Conservation (phyloP, 805 yeast genomes). For the Starmerella sp. region DNA sequence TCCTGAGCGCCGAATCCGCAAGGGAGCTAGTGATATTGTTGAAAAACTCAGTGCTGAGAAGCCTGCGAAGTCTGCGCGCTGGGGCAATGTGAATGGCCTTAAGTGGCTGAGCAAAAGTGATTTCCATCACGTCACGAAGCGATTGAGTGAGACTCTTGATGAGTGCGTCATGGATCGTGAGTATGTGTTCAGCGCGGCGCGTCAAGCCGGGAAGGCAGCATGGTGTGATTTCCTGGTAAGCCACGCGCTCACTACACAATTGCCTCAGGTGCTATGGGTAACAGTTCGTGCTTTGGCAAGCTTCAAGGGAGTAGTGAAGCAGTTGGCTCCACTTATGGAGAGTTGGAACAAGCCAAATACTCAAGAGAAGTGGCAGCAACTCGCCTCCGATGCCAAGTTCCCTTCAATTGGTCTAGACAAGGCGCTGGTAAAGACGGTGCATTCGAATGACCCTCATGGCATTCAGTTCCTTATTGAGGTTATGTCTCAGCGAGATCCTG, state of each 20-base stretch:
- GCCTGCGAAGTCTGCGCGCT: constrained; percentile 20
- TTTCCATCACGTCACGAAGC: constrained; percentile 36
- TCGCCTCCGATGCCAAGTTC: constrained; percentile 24
- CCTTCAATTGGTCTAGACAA: constrained; percentile 46
- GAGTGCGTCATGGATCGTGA: constrained; percentile 42
- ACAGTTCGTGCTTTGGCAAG: constrained; percentile 39
- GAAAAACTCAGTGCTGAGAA: constrained; percentile 2
- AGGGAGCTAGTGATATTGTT: constrained; percentile 23
- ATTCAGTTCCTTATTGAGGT: constrained; percentile 46
- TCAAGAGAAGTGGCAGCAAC: constrained; percentile 14
- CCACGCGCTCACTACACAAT: constrained; percentile 30
- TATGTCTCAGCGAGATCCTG: constrained; percentile 35
- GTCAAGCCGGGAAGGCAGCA: constrained; percentile 23
- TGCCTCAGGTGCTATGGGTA: constrained; percentile 47
- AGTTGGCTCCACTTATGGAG: constrained; percentile 35
- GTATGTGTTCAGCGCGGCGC: constrained; percentile 34
- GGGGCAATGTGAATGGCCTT: constrained; percentile 23
- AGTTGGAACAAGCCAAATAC: constrained; percentile 33
- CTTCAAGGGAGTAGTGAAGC: constrained; percentile 31
- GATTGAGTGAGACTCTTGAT: constrained; percentile 30
- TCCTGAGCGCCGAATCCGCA: constrained; percentile 27
- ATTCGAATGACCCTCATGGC: constrained; percentile 52
- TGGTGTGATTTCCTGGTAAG: constrained; percentile 24
- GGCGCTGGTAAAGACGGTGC: constrained; percentile 46
- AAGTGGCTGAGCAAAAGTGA: constrained; percentile 52